Evolutionary conservation across 257 asterid genomes (phyloP), one percentile per base, ranked within the genome.

Genomic region (Mentha longifolia): DNA sequence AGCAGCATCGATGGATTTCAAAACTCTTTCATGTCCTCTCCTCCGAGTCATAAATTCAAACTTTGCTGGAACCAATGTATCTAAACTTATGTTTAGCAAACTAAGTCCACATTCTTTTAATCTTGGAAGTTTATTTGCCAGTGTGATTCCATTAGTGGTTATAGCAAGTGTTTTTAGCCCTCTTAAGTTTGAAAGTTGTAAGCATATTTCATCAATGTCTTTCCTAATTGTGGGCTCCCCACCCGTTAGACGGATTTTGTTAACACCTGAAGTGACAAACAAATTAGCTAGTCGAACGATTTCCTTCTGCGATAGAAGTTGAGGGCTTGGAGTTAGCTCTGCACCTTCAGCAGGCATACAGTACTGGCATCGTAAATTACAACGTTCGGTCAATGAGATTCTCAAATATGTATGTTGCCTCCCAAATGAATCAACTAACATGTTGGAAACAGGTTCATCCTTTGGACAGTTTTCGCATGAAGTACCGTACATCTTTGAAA

Each of bases 311-410:
- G 95, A 75, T 67, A 89, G 85, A 77, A 95, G 88, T 35, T 82
- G 86, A 67, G 90, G 79, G 42, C 77, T 88, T 15, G 92, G 86
- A 56, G 97, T 84, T 68, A 95, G 97, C 74, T 88, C 96, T 33
- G 85, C 87, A 45, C 99, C 99, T 77, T 95, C 99, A 58, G 92
- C 92, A 65, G 99, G 99, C 99, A 95, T 95, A 77, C 99, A 95
- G 75, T 92, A 95, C 59, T 88, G 96, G 83, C 98, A 95, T 70
- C 97, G 82, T 79, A 95, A 81, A 75, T 95, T 95, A 86, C 99
- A 95, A 12, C 98, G 95, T 68, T 95, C 98, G 0, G 97, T 88
- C 80, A 95, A 77, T 45, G 98, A 95, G 74, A 95, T 95, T 83
- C 99, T 82, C 79, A 95, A 80, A 76, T 95, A 95, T 28, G 97